Base-by-base conservation (phyloP, 2,329 filamentous ascomycete species). In the Phaeosphaeria sp. region DNA sequence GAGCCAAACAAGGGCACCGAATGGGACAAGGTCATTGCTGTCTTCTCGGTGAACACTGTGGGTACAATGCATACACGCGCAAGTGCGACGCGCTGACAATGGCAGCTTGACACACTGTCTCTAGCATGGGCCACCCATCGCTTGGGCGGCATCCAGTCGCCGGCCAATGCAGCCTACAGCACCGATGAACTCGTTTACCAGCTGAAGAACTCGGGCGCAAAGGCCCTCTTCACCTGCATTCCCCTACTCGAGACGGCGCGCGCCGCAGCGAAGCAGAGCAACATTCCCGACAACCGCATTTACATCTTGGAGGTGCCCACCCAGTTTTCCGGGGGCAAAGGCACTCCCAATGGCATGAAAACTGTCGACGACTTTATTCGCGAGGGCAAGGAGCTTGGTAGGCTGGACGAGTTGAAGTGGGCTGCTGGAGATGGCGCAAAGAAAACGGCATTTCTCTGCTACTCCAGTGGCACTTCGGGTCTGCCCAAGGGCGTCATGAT, bases 401-500 rank as follows among this genome's bases (percentile, higher is more conserved):
- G 80, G 18, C 72, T 90, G 21, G 82, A 86, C 57, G 77, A 81
- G 5, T 72, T 90, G 68, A 81, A 80, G 30, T 91, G 89, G 88
- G 69, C 77, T 43, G 82, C 83, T 58, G 89, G 90, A 0, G 87
- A 91, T 65, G 89, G 88, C 2, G 84, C 84, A 36, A 85, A 86
- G 53, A 88, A 89, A 67, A 87, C 87, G 6, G 89, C 91, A 0
- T 94, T 90, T 71, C 81, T 96, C 46, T 93, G 90, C 78, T 93
- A 92, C 74, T 92, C 89, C 0, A 91, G 88, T 72, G 91, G 91
- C 20, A 94, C 91, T 1, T 93, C 90, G 11, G 91, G 91, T 2
- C 78, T 93, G 39, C 91, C 91, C 17, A 92, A 93, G 89, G 91
- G 90, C 46, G 91, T 93, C 52, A 92, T 91, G 88, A 90, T 94